Percentiles rank a stretch among this genome's conserved stretches.
Conservation (phyloP, 441 rosid genomes). For the Populus trichocarpa region DNA sequence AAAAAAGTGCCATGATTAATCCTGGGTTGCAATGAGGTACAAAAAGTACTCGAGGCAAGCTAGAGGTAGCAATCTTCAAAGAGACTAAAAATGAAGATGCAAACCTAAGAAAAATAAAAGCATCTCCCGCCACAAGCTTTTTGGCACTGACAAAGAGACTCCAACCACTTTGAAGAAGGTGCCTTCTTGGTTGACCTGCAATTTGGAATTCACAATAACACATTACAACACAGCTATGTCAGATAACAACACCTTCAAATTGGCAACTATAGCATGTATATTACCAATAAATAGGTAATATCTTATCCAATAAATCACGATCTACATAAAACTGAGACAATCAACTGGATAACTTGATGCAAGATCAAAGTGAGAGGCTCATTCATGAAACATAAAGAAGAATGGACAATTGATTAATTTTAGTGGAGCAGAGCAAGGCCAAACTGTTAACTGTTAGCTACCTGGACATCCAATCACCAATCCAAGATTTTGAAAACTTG, state of each 20-base stretch:
- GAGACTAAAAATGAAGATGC: constrained; percentile 1
- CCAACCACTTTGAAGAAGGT: constrained; percentile 95
- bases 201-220: background rate
- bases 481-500: too few relatives aligned
- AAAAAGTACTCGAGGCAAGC: background rate
- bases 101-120: constrained; percentile 86
- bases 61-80: background rate
- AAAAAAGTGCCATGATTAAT: background rate
- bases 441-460: background rate
- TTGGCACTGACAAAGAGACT: constrained; percentile 85
- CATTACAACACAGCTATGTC: background rate
- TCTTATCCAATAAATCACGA: background rate
- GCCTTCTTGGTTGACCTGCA: constrained; percentile 89
- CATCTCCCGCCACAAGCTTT: constrained; percentile 92
- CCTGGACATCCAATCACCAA: background rate
- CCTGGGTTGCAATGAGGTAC: background rate
- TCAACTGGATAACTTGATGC: background rate
- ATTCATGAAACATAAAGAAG: background rate
- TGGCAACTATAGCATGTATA: background rate
- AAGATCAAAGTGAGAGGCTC: background rate
- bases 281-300: background rate
- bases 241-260: background rate
- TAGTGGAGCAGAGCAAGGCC: background rate
- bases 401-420: background rate
- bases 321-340: background rate